Base-by-base conservation (phyloP, 2,329 filamentous ascomycete genomes). In the Hypoxylon sp. region DNA sequence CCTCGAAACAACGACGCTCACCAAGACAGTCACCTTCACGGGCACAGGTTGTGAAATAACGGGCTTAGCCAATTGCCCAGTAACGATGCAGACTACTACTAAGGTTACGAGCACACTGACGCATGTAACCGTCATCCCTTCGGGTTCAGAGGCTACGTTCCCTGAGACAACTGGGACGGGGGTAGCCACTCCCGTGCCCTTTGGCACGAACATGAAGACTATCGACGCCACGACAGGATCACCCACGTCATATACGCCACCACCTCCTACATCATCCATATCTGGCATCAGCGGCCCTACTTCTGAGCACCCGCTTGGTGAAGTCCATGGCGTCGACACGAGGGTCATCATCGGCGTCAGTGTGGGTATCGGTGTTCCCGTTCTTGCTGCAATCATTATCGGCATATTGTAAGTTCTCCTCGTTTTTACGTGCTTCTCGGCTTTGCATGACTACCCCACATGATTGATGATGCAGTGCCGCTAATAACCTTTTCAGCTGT, bases 41-140 rank as follows among this genome's bases (percentile, higher is more conserved):
- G 83, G 78, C n/a, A 71, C 80, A 0, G 73, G 72, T 7, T 88
- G 85, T 69, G 32, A 72, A 15, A 78, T 79, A 0, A 69, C 76
- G 0, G 80, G 78, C 0, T 58, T 84, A 0, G 67, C 80, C 30
- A 80, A 83, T 67, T 88, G 85, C 62, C 85, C 86, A 0, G 79
- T 72, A 0, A 84, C 82, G 0, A 74, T 82, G 13, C 84, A 85
- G 68, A 79, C 72, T 13, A 82, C 83, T 0, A 75, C 75, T 1
- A 78, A 78, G 15, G 74, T 73, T 1, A 76, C 74, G 0, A 77
- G 72, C 0, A 81, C 77, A 0, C 73, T 72, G 15, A 84, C 81
- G 0, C 67, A 79, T 1, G 74, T 78, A 1, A 80, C 81, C 0
- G 70, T 79, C 1, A 73, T 85, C 2, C 70, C 78, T 0, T 74